Evolutionary conservation across 352 stramenopile species (phyloP), one percentile per base, ranked within the genome.

Genomic region (Phytophthora multivora): DNA sequence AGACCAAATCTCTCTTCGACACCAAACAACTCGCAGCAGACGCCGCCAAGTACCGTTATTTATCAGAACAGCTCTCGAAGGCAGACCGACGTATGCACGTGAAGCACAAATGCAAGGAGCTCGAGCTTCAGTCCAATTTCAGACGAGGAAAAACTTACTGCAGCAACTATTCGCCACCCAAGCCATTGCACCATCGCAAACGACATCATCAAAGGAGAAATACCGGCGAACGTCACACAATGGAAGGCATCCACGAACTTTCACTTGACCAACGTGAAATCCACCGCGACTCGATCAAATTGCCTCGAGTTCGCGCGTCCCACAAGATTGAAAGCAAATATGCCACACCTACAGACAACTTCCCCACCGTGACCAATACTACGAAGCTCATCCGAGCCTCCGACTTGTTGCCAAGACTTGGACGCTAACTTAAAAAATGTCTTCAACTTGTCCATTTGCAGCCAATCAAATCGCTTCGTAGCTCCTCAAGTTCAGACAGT

Each of bases 1-100:
- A 69, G 7, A 61, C 74, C 21, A 89, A 83, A 26, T 63, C 73
- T 15, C 57, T 69, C 6, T 78, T 82, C 51, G 68, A 77, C 51
- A 76, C 51, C 11, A 83, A 87, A 31, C 64, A 88, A 35, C 68
- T 90, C 25, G 73, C 72, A 18, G 51, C 31, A 2, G 77, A 90
- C 9, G 79, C 73, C 0, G 73, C 77, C 25, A 69, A 64, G 25
- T 67, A 83, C 39, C 46, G 69, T 1, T 88, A 89, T 28, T 75
- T 86, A 13, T 63, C 64, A 11, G 75, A 82, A 8, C 77, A 90
- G 51, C 71, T 90, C 28, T 85, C 77, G 12, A 89, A 90, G 53
- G 49, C 78, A 2, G 66, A 66, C 2, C 75, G 77, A 15, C 58
- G 81, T 8, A 51, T 66, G 18, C 76, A 81, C 36, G 65, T 82